A percentile compares a stretch with the other conserved stretches of the same genome.
These are phyloP conservation scores for Pisolithus albus DNA, from an alignment of 768 basidiomycete species.

Conservation along the genomic window DNA sequence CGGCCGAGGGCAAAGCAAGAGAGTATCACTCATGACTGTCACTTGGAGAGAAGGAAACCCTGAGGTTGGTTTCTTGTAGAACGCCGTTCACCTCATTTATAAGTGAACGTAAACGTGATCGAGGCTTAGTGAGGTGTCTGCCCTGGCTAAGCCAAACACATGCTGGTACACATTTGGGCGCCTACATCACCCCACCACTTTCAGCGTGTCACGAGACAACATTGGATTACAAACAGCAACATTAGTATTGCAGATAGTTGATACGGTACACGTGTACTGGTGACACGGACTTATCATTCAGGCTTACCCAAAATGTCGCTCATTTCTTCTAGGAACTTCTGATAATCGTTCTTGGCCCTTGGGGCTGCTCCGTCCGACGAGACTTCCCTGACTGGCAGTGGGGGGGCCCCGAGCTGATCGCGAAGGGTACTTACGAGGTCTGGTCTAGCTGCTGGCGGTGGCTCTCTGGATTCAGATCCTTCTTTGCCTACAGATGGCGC, in stretches of 20 bases:
- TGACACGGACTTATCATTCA: slow-evolving; percentile 6
- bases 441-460: slow-evolving; percentile 41
- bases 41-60: neutral
- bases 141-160: neutral
- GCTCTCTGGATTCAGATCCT: slow-evolving; percentile 19
- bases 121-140: no score
- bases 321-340: slow-evolving; percentile 72
- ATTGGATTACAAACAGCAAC: no score
- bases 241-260: neutral
- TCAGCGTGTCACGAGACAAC: no score
- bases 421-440: slow-evolving; percentile 60
- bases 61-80: no score
- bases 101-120: no score
- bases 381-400: slow-evolving; percentile 10
- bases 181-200: no score
- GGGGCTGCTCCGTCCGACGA: slow-evolving; percentile 15
- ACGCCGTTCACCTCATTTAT: no score
- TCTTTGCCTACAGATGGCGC: slow-evolving; percentile 45
- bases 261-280: neutral
- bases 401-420: slow-evolving; percentile 46
- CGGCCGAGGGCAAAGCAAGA: slow-evolving; percentile 63
- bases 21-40: slow-evolving; percentile 28
- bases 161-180: neutral
- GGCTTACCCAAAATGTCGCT: slow-evolving; percentile 48
- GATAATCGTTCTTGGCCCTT: slow-evolving; percentile 62